Evolutionary conservation across 192 early-diverging fungal species (phyloP), one percentile per base, ranked within the genome.

Genomic region (Coemansia sp.): DNA sequence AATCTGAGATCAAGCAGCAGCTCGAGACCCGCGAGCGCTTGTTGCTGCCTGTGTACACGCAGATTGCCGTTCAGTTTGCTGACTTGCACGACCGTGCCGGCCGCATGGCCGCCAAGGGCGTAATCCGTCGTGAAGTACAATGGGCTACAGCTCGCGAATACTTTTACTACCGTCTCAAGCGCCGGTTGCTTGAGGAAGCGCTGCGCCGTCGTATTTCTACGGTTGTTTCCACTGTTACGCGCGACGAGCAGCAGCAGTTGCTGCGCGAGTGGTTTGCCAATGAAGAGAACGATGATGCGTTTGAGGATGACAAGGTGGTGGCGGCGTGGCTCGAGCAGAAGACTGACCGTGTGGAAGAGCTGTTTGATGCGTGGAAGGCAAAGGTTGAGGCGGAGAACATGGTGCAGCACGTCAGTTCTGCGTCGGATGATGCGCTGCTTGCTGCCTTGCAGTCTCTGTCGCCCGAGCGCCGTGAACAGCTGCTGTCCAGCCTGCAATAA

Each of bases 51-150:
- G 85, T 95, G 9, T 97, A 95, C 82, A 88, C 92, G 69, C 95
- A 98, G 75, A 85, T 93, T 24, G 93, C 93, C 19, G 78, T 99
- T 16, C 93, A 98, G 68, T 97, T 99, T 67, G 97, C 97, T 27
- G 97, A 99, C 74, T 86, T 99, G 58, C 97, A 99, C 73, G 97
- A 99, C 83, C 89, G 86, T 45, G 90, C 95, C 22, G 91, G 92
- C 16, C 92, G 97, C 65, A 98, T 99, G 95, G 83, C 88, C 26
- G 92, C 90, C 81, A 99, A 99, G 90, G 88, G 89, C 45, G 91
- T 91, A 1, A 89, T 99, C 59, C 83, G 88, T 22, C 82, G 88
- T 48, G 72, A 91, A 9, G 73, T 99, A 11, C 79, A 88, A 61
- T 99, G 95, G 93, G 66, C 84, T 12, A 65, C 89, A 13, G 72